phyloP scores from a whole-genome alignment of 2,329 filamentous ascomycete genomes.

The Alternaria viburni region DNA sequence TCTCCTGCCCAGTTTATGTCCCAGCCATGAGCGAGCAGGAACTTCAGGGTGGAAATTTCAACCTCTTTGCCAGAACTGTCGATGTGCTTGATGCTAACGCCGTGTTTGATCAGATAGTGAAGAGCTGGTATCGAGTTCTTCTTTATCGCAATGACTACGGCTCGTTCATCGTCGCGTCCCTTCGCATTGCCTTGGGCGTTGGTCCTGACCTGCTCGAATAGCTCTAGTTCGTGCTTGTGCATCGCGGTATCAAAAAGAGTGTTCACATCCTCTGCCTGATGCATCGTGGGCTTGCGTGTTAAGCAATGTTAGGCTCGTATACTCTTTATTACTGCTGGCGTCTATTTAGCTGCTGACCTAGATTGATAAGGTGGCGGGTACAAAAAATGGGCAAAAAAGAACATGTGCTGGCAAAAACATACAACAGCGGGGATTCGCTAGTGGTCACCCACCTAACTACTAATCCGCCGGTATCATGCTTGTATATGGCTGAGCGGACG shows the following conservation, averaged over 20 bases:
- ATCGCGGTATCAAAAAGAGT: neutral
- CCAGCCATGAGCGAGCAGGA: neutral
- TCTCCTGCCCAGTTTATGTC: neutral
- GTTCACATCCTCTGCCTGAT: neutral
- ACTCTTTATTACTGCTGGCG: neutral
- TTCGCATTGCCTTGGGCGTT: neutral
- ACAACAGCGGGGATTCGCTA: no score
- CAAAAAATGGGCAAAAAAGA: neutral
- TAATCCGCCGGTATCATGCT: no score
- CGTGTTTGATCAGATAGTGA: neutral
- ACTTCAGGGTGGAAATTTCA: neutral
- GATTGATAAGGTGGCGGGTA: neutral
- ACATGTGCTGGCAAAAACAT: neutral
- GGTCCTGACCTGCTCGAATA: neutral
- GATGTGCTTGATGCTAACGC: neutral
- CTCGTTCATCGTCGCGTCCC: neutral
- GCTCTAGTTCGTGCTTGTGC: neutral
- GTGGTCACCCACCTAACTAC: no score
- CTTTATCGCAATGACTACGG: neutral
- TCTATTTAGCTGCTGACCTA: neutral
- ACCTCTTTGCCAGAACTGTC: neutral
- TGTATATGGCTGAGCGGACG: no score
- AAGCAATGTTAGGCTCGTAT: neutral
- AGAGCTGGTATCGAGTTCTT: neutral
- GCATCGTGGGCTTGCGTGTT: neutral